phyloP scores from a whole-genome alignment of 768 basidiomycete species.

The Cantharellus anzutake region DNA sequence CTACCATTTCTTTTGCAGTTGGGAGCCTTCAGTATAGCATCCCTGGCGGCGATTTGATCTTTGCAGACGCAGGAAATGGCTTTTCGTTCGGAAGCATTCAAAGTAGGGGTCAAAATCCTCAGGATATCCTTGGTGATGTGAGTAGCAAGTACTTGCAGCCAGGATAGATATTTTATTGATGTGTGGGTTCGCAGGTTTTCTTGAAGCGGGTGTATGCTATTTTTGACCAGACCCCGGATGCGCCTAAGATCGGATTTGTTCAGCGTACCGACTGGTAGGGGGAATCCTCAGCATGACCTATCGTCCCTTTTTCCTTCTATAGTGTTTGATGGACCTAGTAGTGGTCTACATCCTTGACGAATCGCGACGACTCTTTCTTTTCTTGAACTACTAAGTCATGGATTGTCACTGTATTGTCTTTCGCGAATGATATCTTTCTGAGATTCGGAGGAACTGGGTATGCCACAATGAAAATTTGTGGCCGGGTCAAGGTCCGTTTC shows the following conservation, averaged over 20 bases:
- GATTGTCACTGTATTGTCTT: no score
- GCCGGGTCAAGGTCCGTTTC: no score
- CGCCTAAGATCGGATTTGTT: constrained; percentile 4
- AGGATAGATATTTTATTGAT: no score
- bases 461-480: no score
- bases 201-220: constrained; percentile 6
- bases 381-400: neutral
- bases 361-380: neutral
- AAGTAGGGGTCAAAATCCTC: constrained; percentile 4
- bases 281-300: neutral
- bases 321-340: neutral
- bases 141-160: neutral
- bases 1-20: neutral
- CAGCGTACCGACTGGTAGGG: neutral
- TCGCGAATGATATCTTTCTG: no score
- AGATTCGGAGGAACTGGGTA: no score
- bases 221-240: constrained; percentile 1
- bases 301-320: neutral
- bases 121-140: constrained; percentile 9
- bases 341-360: neutral
- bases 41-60: constrained; percentile 11
- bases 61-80: constrained; percentile 10
- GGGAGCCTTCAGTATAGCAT: neutral
- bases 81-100: constrained; percentile 4
- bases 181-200: constrained; percentile 3